Conservation (phyloP, 2,329 filamentous ascomycete genomes). For the Nemania sp. region DNA sequence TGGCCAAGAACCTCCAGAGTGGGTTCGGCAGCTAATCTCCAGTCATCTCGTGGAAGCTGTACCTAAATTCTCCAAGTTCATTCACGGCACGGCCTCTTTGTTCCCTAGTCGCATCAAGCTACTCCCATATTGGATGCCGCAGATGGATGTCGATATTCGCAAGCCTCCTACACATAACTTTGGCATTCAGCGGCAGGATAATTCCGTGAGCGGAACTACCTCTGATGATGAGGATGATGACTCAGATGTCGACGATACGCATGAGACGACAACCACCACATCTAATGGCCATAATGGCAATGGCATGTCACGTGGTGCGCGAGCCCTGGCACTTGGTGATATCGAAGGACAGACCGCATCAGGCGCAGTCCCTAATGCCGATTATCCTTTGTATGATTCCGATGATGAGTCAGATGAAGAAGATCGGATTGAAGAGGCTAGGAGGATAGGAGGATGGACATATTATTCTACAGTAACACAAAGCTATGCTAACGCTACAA, state of each 20-base stretch:
- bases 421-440: conserved; percentile 81
- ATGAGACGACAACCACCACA: conserved; percentile 39
- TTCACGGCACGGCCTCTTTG: conserved; percentile 89
- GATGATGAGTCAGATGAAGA: conserved; percentile 83
- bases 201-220: conserved; percentile 80
- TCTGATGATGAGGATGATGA: conserved; percentile 81
- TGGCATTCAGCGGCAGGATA: conserved; percentile 84
- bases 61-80: conserved; percentile 99
- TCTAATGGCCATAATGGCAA: conserved; percentile 36
- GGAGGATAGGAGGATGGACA: conserved; percentile 78
- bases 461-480: conserved; percentile 74
- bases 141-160: conserved; percentile 97
- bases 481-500: conserved; percentile 59
- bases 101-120: conserved; percentile 90
- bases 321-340: conserved; percentile 60
- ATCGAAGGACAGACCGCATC: conserved; percentile 85
- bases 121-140: conserved; percentile 96
- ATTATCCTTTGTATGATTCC: conserved; percentile 91
- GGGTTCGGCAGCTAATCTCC: conserved; percentile 92
- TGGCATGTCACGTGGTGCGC: conserved; percentile 41
- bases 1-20: conserved; percentile 94
- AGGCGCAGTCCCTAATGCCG: conserved; percentile 69
- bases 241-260: conserved; percentile 71
- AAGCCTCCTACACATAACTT: conserved; percentile 91
- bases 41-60: conserved; percentile 98